phyloP scores from a whole-genome alignment of 2,329 filamentous ascomycete species.

The Cercospora beticola region DNA sequence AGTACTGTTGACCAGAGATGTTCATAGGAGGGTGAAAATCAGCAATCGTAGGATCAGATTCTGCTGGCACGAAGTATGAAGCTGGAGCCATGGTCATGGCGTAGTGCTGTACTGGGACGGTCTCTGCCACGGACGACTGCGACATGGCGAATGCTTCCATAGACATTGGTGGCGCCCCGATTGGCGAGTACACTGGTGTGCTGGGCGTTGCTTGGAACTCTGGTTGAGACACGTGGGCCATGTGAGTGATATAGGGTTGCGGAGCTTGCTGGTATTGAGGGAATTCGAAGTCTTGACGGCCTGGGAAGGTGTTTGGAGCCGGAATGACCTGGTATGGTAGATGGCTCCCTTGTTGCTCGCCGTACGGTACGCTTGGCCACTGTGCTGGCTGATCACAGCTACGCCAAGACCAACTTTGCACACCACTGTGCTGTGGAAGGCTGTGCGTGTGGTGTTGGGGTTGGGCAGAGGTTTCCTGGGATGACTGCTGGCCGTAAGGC shows the following conservation, averaged over 20 bases:
- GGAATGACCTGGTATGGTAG: conserved; percentile 4
- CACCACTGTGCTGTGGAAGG: not conserved
- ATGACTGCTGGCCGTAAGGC: not conserved
- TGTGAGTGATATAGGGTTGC: conserved; percentile 22
- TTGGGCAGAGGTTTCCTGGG: not conserved
- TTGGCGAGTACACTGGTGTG: conserved; percentile 23
- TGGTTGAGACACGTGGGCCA: conserved; percentile 25
- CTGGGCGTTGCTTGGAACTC: conserved; percentile 26
- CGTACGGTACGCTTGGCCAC: conserved; percentile 6
- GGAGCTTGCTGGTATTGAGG: conserved; percentile 15
- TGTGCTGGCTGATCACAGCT: conserved; percentile 4
- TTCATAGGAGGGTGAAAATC: conserved; percentile 19
- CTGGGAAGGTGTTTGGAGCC: conserved; percentile 15
- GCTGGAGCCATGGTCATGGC: conserved; percentile 12
- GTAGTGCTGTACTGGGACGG: conserved; percentile 7
- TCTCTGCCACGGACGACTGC: not conserved
- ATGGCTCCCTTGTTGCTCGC: conserved; percentile 8
- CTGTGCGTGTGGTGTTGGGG: conserved; percentile 1
- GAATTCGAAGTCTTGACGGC: conserved; percentile 20
- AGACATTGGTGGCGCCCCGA: conserved; percentile 15
- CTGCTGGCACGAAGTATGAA: conserved; percentile 23
- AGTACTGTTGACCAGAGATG: conserved; percentile 6
- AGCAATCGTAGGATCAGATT: conserved; percentile 9
- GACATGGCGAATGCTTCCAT: conserved; percentile 13
- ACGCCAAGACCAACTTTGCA: conserved; percentile 5